Evolutionary conservation across 768 basidiomycete genomes (phyloP).

Genomic region (Suillus ampliporus): DNA sequence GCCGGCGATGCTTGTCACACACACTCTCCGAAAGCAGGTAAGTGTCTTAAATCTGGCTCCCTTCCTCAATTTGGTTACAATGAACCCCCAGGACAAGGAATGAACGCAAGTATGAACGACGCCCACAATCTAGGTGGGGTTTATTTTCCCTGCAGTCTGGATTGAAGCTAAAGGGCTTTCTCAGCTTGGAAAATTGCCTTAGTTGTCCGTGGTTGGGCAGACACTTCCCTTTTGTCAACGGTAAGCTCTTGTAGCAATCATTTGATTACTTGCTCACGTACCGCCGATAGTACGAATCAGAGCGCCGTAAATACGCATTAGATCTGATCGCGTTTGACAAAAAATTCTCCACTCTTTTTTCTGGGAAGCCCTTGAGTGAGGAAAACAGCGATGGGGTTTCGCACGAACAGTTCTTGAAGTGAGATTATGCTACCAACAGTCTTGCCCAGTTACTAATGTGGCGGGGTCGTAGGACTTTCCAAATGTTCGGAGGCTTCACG

Average conservation of each 20-base stretch:
- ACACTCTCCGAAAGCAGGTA: conserved; percentile 49
- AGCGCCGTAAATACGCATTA: conserved; percentile 58
- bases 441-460: conserved; percentile 5
- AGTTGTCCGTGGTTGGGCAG: conserved; percentile 54
- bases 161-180: background rate
- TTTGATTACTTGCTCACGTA: background rate
- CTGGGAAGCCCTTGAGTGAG: conserved; percentile 52
- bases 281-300: conserved; percentile 57
- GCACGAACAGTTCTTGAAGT: conserved; percentile 53
- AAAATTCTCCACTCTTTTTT: conserved; percentile 55
- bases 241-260: conserved; percentile 32
- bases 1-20: conserved; percentile 61
- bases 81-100: conserved; percentile 49
- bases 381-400: conserved; percentile 43
- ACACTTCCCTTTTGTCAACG: conserved; percentile 50
- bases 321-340: conserved; percentile 62
- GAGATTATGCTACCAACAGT: conserved; percentile 14
- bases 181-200: conserved; percentile 59
- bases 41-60: conserved; percentile 8
- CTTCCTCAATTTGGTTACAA: conserved; percentile 15
- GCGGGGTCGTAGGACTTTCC: conserved; percentile 43
- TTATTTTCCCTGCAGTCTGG: background rate
- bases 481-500: conserved; percentile 50
- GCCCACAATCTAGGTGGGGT: conserved; percentile 53
- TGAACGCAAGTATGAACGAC: conserved; percentile 62